Base-by-base conservation (phyloP, 768 basidiomycete genomes). In the Tephrocybe sp. region DNA sequence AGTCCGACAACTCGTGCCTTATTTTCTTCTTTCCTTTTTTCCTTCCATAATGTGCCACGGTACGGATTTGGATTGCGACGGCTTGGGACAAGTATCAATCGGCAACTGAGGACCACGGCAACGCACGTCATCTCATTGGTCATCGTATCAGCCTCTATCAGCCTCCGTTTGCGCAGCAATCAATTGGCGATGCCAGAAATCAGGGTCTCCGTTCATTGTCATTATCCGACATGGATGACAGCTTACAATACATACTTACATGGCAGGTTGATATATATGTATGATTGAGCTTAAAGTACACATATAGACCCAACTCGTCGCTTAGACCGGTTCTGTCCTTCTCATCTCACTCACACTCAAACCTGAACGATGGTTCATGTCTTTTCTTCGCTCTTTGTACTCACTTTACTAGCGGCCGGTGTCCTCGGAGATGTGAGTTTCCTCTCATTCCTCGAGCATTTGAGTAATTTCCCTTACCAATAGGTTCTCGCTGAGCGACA, bases 401-500 rank as follows among this genome's bases (percentile, higher is more conserved):
- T 32, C 30, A 33, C 37, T 20, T 39, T 52, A 11, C 17, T 55
- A 3, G 47, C 28, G 24, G 6, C 24, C 45, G 18, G 48, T 15
- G 49, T 30, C 17, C 36, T 42, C 44, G 55, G 48, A 45, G 46
- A 42, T 43, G 58, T 59, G 15, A 40, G 58, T 45, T 15, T 45
- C 23, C 5, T 30, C 25, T 14, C 12, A 24, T 12, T 20, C 10
- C 17, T 17, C 0, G 9, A 1, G 24, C 24, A 25, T 9, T 39
- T 54, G 17, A 47, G 33, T 21, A 30, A 18, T 47, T 15, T 15
- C 4, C 14, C 39, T 37, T 36, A 8, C 10, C 28, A 33, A 23
- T 37, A 56, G 55, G 17, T 54, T 37, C 50, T 59, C 47, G 51
- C 33, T 42, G 48, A 40, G 30, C 43, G 41, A 54, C 55, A 56